Percentiles rank a stretch among this genome's conserved stretches.
Evolutionary conservation across 1,139 yeast genomes (phyloP).

Genomic region (Pichia sp.): DNA sequence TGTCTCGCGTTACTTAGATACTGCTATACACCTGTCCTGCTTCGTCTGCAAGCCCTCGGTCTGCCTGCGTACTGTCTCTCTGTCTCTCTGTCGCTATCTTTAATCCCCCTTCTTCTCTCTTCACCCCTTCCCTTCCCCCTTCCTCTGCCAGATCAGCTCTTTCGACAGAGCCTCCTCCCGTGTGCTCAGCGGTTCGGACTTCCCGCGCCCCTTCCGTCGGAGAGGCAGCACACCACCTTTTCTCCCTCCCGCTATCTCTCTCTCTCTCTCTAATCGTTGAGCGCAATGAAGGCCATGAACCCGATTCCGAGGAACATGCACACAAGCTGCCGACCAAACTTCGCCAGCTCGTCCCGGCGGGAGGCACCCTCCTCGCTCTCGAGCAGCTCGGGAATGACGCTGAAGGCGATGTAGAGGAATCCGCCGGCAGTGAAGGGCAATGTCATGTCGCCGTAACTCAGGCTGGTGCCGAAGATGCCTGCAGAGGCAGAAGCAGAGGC

Average conservation of each 20-base stretch:
- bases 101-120: no score
- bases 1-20: no score
- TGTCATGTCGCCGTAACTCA: slow-evolving; percentile 47
- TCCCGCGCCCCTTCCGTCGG: neutral
- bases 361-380: slow-evolving; percentile 39
- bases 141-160: neutral
- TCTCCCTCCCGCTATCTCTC: neutral
- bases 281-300: slow-evolving; percentile 49
- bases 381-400: slow-evolving; percentile 60
- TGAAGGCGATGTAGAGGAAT: slow-evolving; percentile 62
- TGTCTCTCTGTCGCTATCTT: no score
- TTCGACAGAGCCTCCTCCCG: neutral
- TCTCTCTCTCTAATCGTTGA: slow-evolving; percentile 36
- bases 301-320: slow-evolving; percentile 47
- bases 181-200: neutral
- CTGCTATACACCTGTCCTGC: no score
- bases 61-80: no score
- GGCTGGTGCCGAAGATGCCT: slow-evolving; percentile 49
- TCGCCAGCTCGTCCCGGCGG: slow-evolving; percentile 34
- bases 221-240: neutral
- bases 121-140: no score
- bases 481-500: slow-evolving; percentile 22
- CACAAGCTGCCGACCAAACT: slow-evolving; percentile 40
- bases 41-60: no score
- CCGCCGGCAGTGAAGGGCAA: slow-evolving; percentile 73